phyloP scores from a whole-genome alignment of 2,329 filamentous ascomycete species.

The Sarocladium strictum region DNA sequence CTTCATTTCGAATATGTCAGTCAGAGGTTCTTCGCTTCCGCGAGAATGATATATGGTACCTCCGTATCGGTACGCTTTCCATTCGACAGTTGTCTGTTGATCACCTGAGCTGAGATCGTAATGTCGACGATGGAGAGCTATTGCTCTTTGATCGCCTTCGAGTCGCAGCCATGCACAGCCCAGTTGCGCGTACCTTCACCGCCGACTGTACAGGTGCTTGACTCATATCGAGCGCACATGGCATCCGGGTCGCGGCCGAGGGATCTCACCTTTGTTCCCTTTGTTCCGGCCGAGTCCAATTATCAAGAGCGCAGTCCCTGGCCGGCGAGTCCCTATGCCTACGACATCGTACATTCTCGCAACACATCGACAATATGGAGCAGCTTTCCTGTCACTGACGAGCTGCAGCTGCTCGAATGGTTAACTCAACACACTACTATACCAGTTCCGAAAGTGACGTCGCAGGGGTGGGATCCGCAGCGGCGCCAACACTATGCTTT shows the following conservation, averaged over 20 bases:
- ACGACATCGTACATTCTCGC: conserved; percentile 3
- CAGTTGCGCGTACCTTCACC: conserved; percentile 3
- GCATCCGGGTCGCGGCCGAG: neutral
- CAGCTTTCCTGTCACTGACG: conserved; percentile 2
- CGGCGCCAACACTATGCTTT: conserved; percentile 6
- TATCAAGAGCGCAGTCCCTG: neutral
- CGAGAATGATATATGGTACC: neutral
- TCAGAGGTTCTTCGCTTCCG: neutral
- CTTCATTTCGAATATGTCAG: neutral
- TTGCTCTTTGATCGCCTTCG: conserved; percentile 7
- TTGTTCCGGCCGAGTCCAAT: neutral
- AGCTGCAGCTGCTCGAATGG: conserved; percentile 10
- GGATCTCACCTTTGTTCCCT: conserved; percentile 6
- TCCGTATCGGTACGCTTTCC: neutral
- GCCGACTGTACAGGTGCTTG: neutral
- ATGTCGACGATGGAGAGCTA: conserved; percentile 6
- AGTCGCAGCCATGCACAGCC: neutral
- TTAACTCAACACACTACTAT: conserved; percentile 9
- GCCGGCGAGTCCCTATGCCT: conserved; percentile 2
- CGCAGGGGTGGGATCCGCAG: conserved; percentile 5
- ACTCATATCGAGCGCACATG: neutral
- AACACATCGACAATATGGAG: conserved; percentile 5
- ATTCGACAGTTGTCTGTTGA: neutral
- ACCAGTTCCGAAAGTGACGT: conserved; percentile 3
- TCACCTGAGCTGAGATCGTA: neutral